Conservation (phyloP, 2,329 filamentous ascomycete species). For the Bretziella fagacearum region DNA sequence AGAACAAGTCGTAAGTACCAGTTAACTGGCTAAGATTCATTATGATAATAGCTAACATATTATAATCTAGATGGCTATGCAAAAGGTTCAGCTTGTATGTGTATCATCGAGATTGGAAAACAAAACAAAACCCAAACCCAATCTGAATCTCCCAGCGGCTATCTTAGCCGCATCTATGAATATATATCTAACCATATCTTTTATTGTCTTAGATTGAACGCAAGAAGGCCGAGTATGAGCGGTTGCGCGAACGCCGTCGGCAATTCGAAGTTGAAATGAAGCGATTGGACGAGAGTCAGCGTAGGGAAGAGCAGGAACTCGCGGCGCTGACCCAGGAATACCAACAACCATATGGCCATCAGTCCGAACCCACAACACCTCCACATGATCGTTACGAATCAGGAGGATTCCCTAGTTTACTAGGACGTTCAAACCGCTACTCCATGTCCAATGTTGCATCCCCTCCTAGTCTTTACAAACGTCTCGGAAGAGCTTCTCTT, state of each 20-base stretch:
- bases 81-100: conserved; percentile 19
- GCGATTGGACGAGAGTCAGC: conserved; percentile 69
- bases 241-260: conserved; percentile 72
- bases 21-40: neutral
- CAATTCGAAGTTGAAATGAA: conserved; percentile 88
- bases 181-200: neutral
- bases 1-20: conserved; percentile 2
- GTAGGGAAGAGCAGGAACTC: conserved; percentile 67
- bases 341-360: conserved; percentile 47
- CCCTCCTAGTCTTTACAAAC: conserved; percentile 56
- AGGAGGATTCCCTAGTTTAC: conserved; percentile 57
- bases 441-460: conserved; percentile 78
- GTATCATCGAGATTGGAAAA: conserved; percentile 17
- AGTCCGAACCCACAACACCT: conserved; percentile 90
- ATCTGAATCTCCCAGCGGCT: too few species aligned
- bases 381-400: conserved; percentile 69
- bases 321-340: conserved; percentile 72
- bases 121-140: conserved; percentile 15
- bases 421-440: conserved; percentile 73
- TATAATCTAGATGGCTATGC: conserved; percentile 9
- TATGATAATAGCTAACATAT: neutral
- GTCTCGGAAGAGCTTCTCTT: conserved; percentile 38
- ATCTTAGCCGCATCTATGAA: neutral
- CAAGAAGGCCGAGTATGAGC: conserved; percentile 84
- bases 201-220: conserved; percentile 69